Evolutionary conservation across 768 basidiomycete species (phyloP), one percentile per base, ranked within the genome.

Genomic region (Serendipita vermifera): DNA sequence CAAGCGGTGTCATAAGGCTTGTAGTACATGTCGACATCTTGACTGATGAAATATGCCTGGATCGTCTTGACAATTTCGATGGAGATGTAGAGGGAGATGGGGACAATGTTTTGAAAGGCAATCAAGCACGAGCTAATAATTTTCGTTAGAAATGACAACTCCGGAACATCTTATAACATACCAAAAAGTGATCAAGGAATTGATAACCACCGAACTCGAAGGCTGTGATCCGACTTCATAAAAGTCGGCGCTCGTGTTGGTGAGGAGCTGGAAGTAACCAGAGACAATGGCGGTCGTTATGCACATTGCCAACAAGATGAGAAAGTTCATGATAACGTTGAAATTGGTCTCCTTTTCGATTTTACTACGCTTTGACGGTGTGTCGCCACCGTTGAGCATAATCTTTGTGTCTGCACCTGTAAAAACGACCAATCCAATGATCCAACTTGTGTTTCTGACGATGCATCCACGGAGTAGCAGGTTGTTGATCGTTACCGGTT

Each of bases 281-380:
- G 78, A 86, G 63, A 83, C 76, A 38, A 91, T 78, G 5, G 80
- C 91, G 2, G 85, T 78, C 29, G 83, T 68, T 5, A 81, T 60
- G 67, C 92, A 96, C 75, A 97, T 87, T 35, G 77, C 53, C 38
- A 83, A 65, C 57, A 98, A 73, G 58, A 96, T 69, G 38, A 76
- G 69, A 65, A 97, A 97, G 69, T 97, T 98, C 72, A 96, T 86
- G 53, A 93, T 72, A 61, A 97, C 94, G 65, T 97, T 98, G 75
- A 92, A 94, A 69, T 94, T 98, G 6, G 94, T 98, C 74, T 98
- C 94, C 71, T 82, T 87, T 72, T 97, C 92, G 65, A 98, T 97
- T 75, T 93, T 98, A 64, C 85, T 88, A 58, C 89, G 84, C 65
- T 98, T 98, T n/a, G 87, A 90, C 1, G 93, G 92, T 1, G 91